Evolutionary conservation across 441 rosid genomes (phyloP), one percentile per base, ranked within the genome.

Genomic region (Erysimum cheiri): DNA sequence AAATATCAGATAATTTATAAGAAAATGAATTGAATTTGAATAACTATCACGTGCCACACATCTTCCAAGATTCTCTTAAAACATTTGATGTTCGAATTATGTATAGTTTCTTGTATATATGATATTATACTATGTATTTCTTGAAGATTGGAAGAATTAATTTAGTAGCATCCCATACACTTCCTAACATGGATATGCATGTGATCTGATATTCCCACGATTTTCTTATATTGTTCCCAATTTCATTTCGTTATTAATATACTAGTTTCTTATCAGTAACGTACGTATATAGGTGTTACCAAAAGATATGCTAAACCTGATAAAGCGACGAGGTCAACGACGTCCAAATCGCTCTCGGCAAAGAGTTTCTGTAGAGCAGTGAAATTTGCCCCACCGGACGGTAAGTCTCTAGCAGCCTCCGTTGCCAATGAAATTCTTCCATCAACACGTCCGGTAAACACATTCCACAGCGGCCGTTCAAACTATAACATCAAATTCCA

Each of bases 391-490:
- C 59, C 73, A 5, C 85, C 84, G 0, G 83, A 70, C 2, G 97
- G 96, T 12, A 92, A 68, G 48, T 86, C 79, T 61, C 71, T 33
- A 0, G 33, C 36, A 0, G 80, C 88, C 53, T 89, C 91, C 8
- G 80, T 71, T 13, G 75, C 80, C 35, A 67, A 57, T 1, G 97
- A 89, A 12, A 82, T 52, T 19, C 7, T 74, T 37, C 96, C 92
- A 39, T 91, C 96, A 71, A 83, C 80, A 66, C 97, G 77, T 4
- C 96, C 96, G 0, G 88, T 83, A 5, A 61, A 64, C 19, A 89
- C 96, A 8, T 77, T 66, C 96, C 96, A 89, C 64, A 84, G 33
- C 6, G 85, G 61, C 68, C 59, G 70, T 9, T 63, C 62, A 63
- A 41, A 83, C 95, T 88, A 81, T 8, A 50, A 56, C 49, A 17